phyloP scores from a whole-genome alignment of 2,329 filamentous ascomycete species.

The Acrocalymma vagum region DNA sequence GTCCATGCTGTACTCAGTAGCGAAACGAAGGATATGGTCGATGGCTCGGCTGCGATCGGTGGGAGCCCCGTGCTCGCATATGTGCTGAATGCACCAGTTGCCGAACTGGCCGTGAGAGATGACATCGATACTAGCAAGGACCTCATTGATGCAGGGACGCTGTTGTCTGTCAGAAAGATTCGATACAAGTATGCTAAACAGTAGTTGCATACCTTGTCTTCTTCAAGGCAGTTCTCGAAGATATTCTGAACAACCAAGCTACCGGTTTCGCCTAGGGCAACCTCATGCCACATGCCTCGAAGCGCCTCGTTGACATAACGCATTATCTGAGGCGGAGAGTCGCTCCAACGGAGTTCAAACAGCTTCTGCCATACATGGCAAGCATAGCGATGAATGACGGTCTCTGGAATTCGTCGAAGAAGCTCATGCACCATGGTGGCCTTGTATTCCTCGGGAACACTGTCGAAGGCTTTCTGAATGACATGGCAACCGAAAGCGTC shows the following conservation, averaged over 20 bases:
- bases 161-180: slow-evolving; percentile 46
- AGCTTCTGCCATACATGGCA: slow-evolving; percentile 99
- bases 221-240: slow-evolving; percentile 98
- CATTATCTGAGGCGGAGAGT: slow-evolving; percentile 97
- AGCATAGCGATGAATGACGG: slow-evolving; percentile 97
- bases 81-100: slow-evolving; percentile 99
- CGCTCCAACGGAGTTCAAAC: slow-evolving; percentile 95
- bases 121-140: slow-evolving; percentile 92
- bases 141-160: slow-evolving; percentile 97
- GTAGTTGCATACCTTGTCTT: slow-evolving; percentile 79
- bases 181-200: not conserved
- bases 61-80: slow-evolving; percentile 94
- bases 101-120: slow-evolving; percentile 98
- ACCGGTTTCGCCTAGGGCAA: slow-evolving; percentile 94
- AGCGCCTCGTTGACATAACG: slow-evolving; percentile 96
- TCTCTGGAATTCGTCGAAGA: slow-evolving; percentile 93
- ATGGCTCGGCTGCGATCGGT: slow-evolving; percentile 92
- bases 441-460: slow-evolving; percentile 96
- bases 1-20: slow-evolving; percentile 97
- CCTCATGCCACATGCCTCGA: slow-evolving; percentile 97
- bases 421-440: slow-evolving; percentile 99
- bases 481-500: slow-evolving; percentile 98
- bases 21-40: slow-evolving; percentile 93
- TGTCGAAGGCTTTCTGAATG: slow-evolving; percentile 98
- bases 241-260: slow-evolving; percentile 99